Evolutionary conservation across 1,284 basidiomycete species (phyloP).

Genomic region (Phylloboletellus chloephorus): DNA sequence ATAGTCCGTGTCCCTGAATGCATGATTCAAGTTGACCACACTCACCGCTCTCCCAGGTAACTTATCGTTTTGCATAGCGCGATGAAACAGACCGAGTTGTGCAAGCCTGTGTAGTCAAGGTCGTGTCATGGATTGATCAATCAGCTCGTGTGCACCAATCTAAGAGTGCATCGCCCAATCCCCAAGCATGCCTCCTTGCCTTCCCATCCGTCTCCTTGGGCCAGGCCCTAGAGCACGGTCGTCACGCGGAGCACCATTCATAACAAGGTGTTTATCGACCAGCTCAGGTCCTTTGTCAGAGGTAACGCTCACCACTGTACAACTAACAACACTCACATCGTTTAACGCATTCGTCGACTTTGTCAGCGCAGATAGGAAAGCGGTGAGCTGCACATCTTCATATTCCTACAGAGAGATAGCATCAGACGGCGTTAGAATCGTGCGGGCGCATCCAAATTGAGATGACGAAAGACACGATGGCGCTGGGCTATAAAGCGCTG

Average conservation of each 20-base stretch:
- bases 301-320: slow-evolving; percentile 1
- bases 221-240: slow-evolving; percentile 37
- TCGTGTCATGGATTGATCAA: background rate
- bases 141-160: background rate
- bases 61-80: background rate
- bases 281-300: slow-evolving; percentile 38
- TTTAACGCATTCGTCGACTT: slow-evolving; percentile 84
- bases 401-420: slow-evolving; percentile 64
- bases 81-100: background rate
- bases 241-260: slow-evolving; percentile 41
- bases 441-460: background rate
- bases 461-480: background rate
- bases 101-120: background rate
- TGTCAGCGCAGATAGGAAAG: slow-evolving; percentile 83
- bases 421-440: slow-evolving; percentile 4
- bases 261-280: slow-evolving; percentile 61
- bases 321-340: slow-evolving; percentile 58
- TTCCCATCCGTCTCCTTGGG: slow-evolving; percentile 45
- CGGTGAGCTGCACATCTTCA: slow-evolving; percentile 90
- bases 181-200: slow-evolving; percentile 38
- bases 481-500: background rate
- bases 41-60: too few species aligned
- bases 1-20: background rate
- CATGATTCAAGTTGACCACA: background rate
- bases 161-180: slow-evolving; percentile 44